phyloP scores from a whole-genome alignment of 805 yeast genomes.

The Maudiozyma turicensis region DNA sequence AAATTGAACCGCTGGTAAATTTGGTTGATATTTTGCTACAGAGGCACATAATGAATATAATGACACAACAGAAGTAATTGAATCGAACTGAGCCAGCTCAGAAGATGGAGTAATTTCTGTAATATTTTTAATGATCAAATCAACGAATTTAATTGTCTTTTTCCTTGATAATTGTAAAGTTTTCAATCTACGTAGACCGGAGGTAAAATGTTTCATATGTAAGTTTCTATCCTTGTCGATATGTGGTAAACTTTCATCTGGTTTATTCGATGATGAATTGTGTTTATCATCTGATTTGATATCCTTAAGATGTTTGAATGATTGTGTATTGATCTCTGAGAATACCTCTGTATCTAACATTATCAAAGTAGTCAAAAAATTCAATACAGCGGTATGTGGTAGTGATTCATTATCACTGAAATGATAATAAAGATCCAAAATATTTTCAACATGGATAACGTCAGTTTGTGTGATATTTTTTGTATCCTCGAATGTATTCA shows the following conservation, averaged over 20 bases:
- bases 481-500: not conserved
- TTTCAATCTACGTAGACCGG: conserved; percentile 21
- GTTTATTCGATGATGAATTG: not conserved
- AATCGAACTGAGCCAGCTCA: conserved; percentile 19
- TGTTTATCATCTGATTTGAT: not conserved
- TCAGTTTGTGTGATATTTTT: not conserved
- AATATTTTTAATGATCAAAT: conserved; percentile 19
- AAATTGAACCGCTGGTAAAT: conserved; percentile 11
- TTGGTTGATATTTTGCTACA: conserved; percentile 9
- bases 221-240: conserved; percentile 4
- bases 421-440: conserved; percentile 18
- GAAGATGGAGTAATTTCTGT: conserved; percentile 19
- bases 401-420: conserved; percentile 22
- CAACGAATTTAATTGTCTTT: conserved; percentile 17
- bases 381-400: conserved; percentile 20
- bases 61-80: conserved; percentile 15
- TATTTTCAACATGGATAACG: conserved; percentile 10
- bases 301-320: conserved; percentile 13
- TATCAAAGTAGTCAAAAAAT: conserved; percentile 18
- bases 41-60: conserved; percentile 17
- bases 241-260: not conserved
- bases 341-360: conserved; percentile 22
- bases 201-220: conserved; percentile 13
- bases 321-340: conserved; percentile 14
- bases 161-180: conserved; percentile 11